These are phyloP conservation scores for Arctium lappa DNA, from an alignment of 129 eudicot species.

Conservation along the genomic window DNA sequence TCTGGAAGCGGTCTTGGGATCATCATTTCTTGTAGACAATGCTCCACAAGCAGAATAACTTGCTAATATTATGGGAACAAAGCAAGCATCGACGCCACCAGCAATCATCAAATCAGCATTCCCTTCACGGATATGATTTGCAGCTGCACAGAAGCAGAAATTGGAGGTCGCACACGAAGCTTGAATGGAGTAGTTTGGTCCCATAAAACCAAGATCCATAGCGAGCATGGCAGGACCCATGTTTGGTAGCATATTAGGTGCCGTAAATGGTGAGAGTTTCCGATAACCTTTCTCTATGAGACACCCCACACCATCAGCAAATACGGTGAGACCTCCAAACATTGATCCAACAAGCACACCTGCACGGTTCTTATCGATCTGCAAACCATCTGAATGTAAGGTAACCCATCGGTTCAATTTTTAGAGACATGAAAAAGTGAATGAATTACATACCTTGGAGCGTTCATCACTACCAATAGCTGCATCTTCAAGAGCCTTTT, in stretches of 20 bases:
- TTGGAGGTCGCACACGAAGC: slow-evolving; percentile 42
- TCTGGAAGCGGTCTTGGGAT: slow-evolving; percentile 36
- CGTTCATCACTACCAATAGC: not conserved
- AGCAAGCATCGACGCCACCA: slow-evolving; percentile 35
- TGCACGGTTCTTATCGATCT: slow-evolving; percentile 61
- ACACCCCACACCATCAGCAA: slow-evolving; percentile 61
- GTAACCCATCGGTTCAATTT: not conserved
- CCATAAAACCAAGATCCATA: slow-evolving; percentile 48
- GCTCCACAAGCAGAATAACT: slow-evolving; percentile 40
- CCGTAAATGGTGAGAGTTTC: slow-evolving; percentile 58
- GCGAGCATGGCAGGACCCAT: slow-evolving; percentile 82
- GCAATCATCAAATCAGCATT: slow-evolving; percentile 39
- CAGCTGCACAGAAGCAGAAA: slow-evolving; percentile 32
- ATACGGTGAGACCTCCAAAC: slow-evolving; percentile 60
- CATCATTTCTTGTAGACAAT: slow-evolving; percentile 32
- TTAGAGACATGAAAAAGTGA: not conserved
- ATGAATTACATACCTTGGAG: too few relatives aligned
- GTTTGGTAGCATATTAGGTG: slow-evolving; percentile 67
- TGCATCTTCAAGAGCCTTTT: not conserved
- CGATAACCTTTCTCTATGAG: slow-evolving; percentile 57
- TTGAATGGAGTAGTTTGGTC: slow-evolving; percentile 40
- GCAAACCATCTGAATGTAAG: not conserved
- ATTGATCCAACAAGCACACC: slow-evolving; percentile 72
- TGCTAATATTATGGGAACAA: slow-evolving; percentile 17
- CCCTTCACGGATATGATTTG: not conserved